Conservation (phyloP, 2,329 filamentous ascomycete species). For the Cercospora citrullina region DNA sequence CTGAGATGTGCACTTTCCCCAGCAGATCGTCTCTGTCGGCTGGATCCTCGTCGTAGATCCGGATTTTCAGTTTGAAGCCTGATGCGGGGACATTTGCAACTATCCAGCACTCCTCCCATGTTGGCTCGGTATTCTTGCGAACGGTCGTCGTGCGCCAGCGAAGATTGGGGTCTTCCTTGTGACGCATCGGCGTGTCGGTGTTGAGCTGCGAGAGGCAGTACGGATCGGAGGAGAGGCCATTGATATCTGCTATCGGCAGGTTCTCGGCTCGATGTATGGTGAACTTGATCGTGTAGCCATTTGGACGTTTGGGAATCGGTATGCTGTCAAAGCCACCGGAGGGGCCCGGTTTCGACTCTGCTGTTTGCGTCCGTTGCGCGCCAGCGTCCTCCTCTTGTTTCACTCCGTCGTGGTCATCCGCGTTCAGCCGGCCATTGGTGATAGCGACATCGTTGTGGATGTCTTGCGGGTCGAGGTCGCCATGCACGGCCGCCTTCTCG, state of each 20-base stretch:
- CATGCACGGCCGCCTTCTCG: conserved; percentile 10
- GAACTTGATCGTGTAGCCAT: conserved; percentile 79
- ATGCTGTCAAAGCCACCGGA: conserved; percentile 79
- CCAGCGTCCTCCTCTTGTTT: conserved; percentile 20
- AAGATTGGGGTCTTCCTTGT: conserved; percentile 82
- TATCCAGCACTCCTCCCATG: conserved; percentile 83
- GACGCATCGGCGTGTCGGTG: conserved; percentile 67
- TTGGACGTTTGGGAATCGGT: conserved; percentile 68
- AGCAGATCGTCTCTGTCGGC: conserved; percentile 83
- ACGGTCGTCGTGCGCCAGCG: conserved; percentile 74
- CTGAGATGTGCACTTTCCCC: conserved; percentile 76
- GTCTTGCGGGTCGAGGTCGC: conserved; percentile 1
- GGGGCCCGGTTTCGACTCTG: conserved; percentile 45
- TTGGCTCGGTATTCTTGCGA: conserved; percentile 68
- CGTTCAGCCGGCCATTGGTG: conserved; percentile 19
- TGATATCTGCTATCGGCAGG: conserved; percentile 78
- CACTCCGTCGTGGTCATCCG: not conserved
- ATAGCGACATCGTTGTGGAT: conserved; percentile 8
- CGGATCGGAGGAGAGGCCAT: conserved; percentile 76
- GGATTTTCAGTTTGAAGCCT: conserved; percentile 81
- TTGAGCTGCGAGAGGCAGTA: conserved; percentile 76
- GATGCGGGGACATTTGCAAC: conserved; percentile 80
- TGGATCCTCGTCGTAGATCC: conserved; percentile 87
- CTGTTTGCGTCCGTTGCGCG: conserved; percentile 10
- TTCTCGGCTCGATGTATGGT: conserved; percentile 79